These are phyloP conservation scores for Scutellaria baicalensis DNA, from an alignment of 257 asterid species.

Conservation along the genomic window DNA sequence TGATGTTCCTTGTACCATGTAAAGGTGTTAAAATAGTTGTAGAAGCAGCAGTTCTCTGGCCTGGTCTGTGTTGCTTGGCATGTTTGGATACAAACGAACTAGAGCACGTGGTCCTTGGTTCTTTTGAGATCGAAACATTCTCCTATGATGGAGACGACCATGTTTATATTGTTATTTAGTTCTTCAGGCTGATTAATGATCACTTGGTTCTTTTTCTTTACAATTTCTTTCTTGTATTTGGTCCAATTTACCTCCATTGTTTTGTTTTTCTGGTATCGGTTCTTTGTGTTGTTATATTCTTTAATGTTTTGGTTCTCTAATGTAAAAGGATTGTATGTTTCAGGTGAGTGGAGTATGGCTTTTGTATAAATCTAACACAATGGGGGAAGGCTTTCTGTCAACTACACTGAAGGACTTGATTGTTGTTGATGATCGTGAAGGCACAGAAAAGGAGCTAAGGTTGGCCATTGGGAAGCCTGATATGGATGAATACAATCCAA, in stretches of 20 bases:
- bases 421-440: constrained; percentile 89
- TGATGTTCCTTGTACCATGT: neutral
- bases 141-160: neutral
- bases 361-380: constrained; percentile 58
- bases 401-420: constrained; percentile 75
- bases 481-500: constrained; percentile 34
- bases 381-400: constrained; percentile 79
- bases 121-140: neutral
- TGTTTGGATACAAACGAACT: neutral
- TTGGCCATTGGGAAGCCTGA: constrained; percentile 83
- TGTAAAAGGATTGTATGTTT: constrained; percentile 20
- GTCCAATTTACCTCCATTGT: constrained; percentile 10
- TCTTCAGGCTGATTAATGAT: neutral
- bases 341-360: constrained; percentile 91
- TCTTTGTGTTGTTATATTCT: neutral
- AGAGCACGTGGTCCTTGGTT: neutral
- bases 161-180: neutral
- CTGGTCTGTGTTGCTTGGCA: neutral
- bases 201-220: neutral
- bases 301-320: constrained; percentile 1
- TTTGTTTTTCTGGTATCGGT: neutral
- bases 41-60: neutral
- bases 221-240: neutral
- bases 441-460: constrained; percentile 87
- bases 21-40: neutral